These are phyloP conservation scores for Fraxinus platypoda DNA, from an alignment of 305 asterid species.

Conservation along the genomic window DNA sequence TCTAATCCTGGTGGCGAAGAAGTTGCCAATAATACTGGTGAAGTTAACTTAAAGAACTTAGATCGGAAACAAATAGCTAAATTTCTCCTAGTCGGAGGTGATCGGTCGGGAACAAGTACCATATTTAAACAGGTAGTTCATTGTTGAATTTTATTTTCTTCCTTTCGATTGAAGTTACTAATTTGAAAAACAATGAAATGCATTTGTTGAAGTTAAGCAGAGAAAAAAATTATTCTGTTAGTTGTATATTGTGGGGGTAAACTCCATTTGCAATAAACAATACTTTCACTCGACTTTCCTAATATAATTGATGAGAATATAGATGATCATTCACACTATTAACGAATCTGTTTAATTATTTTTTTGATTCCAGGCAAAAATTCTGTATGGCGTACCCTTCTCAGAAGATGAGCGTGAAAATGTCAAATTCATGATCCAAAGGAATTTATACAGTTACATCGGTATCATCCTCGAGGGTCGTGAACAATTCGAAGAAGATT, in stretches of 20 bases:
- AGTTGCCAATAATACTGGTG: slow-evolving; percentile 19
- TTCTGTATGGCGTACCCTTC: slow-evolving; percentile 65
- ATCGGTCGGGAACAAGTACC: slow-evolving; percentile 79
- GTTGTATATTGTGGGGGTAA: not conserved
- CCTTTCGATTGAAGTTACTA: not conserved
- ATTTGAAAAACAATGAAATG: not conserved
- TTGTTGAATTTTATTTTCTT: not conserved
- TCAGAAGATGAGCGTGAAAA: slow-evolving; percentile 70
- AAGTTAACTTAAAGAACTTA: slow-evolving; percentile 20
- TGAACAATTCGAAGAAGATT: slow-evolving; percentile 66
- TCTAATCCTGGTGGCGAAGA: slow-evolving; percentile 28
- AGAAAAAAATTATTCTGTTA: not conserved
- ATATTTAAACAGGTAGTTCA: slow-evolving; percentile 70
- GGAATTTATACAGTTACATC: slow-evolving; percentile 66
- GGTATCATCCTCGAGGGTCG: slow-evolving; percentile 78
- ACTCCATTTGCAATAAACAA: not conserved
- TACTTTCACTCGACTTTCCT: not conserved
- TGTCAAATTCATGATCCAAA: slow-evolving; percentile 64
- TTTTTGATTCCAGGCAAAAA: slow-evolving; percentile 59
- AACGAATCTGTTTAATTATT: slow-evolving; percentile 6
- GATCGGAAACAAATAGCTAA: slow-evolving; percentile 41
- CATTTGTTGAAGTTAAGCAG: not conserved
- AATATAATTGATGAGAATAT: not conserved
- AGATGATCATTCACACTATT: not conserved
- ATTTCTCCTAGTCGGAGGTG: slow-evolving; percentile 68